Conservation (phyloP, 257 asterid genomes). For the Solanum lycopersicoides region DNA sequence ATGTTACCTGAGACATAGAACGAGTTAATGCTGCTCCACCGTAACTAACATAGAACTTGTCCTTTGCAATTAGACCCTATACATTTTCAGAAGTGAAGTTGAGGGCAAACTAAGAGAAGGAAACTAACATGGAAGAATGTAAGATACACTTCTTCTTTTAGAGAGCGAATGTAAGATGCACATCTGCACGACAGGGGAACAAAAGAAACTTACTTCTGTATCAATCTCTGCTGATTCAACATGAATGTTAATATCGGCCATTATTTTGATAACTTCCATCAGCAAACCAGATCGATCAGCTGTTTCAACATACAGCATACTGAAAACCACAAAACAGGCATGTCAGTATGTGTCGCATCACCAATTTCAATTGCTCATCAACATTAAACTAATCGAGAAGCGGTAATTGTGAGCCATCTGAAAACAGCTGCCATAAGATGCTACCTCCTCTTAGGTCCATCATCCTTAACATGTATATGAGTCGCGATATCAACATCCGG, state of each 20-base stretch:
- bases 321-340: constrained; percentile 23
- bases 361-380: background rate
- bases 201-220: constrained; percentile 54
- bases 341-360: background rate
- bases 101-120: background rate
- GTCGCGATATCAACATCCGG: constrained; percentile 71
- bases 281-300: constrained; percentile 93
- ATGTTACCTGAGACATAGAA: constrained; percentile 88
- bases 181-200: background rate
- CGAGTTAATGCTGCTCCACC: constrained; percentile 81
- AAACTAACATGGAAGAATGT: background rate
- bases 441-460: constrained; percentile 83
- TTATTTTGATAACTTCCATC: constrained; percentile 73
- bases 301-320: constrained; percentile 87
- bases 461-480: constrained; percentile 78
- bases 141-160: background rate
- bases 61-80: constrained; percentile 93
- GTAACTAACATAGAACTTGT: constrained; percentile 88
- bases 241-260: constrained; percentile 54
- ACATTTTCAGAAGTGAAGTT: constrained; percentile 7
- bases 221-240: constrained; percentile 98
- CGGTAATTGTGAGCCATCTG: background rate
- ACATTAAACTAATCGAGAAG: background rate
- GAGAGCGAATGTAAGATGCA: background rate
- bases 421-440: background rate